A percentile compares a stretch with the other conserved stretches of the same genome.
phyloP scores from a whole-genome alignment of 306 rosid species.

The Cucumis sativus region Cucumber_9930_V3 NC_026655.2:25207001-25207500 shows the following conservation, averaged over 20 bases:
- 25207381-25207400: background rate
- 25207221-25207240: too few relatives aligned
- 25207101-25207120: background rate
- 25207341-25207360: too few relatives aligned
- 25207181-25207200: too few relatives aligned
- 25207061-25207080: too few relatives aligned
- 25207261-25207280: too few relatives aligned
- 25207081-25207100: too few relatives aligned
- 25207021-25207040: background rate
- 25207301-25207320: too few relatives aligned
- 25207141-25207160: background rate
- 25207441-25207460: constrained; percentile 92
- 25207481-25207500: constrained; percentile 93
- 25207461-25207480: constrained; percentile 89
- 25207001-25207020: background rate
- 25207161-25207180: too few relatives aligned
- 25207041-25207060: background rate
- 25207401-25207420: background rate
- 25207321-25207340: too few relatives aligned
- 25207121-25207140: background rate
- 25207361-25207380: background rate
- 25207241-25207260: too few relatives aligned
- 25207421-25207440: background rate
- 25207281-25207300: background rate
- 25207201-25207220: too few relatives aligned